Conservation (phyloP, 1,284 basidiomycete genomes). For the Trichosporon faecale region DNA sequence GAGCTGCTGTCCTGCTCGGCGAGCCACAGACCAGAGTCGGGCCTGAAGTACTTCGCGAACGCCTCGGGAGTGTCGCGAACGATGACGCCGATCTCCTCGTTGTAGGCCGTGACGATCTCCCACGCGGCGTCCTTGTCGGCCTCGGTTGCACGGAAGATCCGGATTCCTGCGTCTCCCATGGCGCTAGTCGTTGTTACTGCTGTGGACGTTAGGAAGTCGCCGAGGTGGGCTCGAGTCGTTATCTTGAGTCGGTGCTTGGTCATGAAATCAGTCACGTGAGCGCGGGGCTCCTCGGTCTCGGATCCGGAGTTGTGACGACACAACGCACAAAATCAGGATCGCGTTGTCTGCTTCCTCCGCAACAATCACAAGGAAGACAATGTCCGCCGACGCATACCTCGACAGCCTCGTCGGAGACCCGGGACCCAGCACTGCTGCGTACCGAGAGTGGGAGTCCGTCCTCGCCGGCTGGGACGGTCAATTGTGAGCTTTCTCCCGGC, state of each 20-base stretch:
- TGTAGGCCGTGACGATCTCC: slow-evolving; percentile 17
- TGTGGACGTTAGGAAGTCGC: background rate
- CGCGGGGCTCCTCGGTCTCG: background rate
- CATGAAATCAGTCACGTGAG: background rate
- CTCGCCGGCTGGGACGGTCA: slow-evolving; percentile 3
- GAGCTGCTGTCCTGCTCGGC: slow-evolving; percentile 8
- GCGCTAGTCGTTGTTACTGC: background rate
- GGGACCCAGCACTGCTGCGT: slow-evolving; percentile 16
- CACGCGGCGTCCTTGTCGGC: slow-evolving; percentile 13
- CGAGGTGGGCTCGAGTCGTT: background rate
- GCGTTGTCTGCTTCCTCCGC: background rate
- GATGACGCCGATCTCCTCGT: slow-evolving; percentile 16
- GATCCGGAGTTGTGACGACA: slow-evolving; percentile 3
- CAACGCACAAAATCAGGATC: background rate
- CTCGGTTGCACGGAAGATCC: slow-evolving; percentile 9
- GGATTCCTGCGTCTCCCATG: slow-evolving; percentile 1
- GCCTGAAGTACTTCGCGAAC: slow-evolving; percentile 34
- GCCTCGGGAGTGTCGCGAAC: slow-evolving; percentile 28
- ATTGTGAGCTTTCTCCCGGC: background rate
- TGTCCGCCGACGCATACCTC: slow-evolving; percentile 22
- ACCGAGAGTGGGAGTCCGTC: slow-evolving; percentile 23
- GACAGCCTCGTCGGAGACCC: slow-evolving; percentile 18
- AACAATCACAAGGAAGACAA: slow-evolving; percentile 8
- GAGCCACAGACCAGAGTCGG: slow-evolving; percentile 31
- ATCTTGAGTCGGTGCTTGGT: background rate